Conservation (phyloP, 73 alveolate genomes). For the Paramecium bursaria region DNA sequence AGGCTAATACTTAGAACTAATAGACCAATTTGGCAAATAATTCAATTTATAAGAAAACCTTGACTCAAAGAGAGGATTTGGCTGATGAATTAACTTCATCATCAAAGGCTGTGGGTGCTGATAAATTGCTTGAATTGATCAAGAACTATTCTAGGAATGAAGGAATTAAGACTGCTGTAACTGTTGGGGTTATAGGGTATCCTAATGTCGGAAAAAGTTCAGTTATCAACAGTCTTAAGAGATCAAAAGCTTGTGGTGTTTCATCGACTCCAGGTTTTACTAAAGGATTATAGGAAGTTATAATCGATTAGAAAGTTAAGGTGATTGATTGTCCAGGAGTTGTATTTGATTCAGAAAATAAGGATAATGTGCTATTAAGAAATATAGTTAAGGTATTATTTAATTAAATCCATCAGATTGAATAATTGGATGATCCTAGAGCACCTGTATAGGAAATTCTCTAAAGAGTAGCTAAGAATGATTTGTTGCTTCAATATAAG, state of each 20-base stretch:
- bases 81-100: constrained; percentile 87
- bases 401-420: constrained; percentile 49
- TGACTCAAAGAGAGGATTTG: constrained; percentile 82
- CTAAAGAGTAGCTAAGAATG: constrained; percentile 81
- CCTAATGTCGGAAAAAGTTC: constrained; percentile 95
- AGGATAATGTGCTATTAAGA: constrained; percentile 86
- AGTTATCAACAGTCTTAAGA: constrained; percentile 84
- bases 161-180: constrained; percentile 80
- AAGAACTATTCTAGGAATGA: constrained; percentile 96
- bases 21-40: constrained; percentile 83
- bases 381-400: constrained; percentile 81
- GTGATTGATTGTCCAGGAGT: constrained; percentile 98
- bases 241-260: constrained; percentile 95
- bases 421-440: constrained; percentile 91
- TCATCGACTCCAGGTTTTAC: constrained; percentile 97
- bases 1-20: constrained; percentile 91
- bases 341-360: constrained; percentile 83
- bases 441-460: constrained; percentile 90
- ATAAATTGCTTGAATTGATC: constrained; percentile 89
- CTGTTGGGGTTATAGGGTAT: constrained; percentile 98
- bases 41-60: constrained; percentile 81
- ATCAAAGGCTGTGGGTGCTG: constrained; percentile 95
- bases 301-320: constrained; percentile 92
- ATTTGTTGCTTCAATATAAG: constrained; percentile 82
- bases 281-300: constrained; percentile 94